phyloP scores from a whole-genome alignment of 2,329 filamentous ascomycete species.

The Dactylellina haptotyla region DNA sequence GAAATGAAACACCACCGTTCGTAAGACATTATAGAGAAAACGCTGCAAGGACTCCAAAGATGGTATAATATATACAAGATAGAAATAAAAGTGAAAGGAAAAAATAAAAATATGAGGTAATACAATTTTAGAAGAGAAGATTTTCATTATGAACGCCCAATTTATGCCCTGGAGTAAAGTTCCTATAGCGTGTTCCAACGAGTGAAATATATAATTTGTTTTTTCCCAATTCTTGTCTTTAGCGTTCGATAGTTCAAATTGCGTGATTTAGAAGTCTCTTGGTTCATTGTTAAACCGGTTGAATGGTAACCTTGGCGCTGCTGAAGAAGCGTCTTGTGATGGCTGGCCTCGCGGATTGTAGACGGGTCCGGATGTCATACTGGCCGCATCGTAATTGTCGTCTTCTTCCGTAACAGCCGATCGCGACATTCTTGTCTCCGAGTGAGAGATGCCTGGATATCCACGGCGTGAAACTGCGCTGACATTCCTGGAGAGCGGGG shows the following conservation, averaged over 20 bases:
- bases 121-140: background rate
- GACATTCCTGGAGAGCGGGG: constrained; percentile 47
- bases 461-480: constrained; percentile 34
- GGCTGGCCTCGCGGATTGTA: constrained; percentile 16
- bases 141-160: constrained; percentile 1
- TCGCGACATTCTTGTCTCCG: constrained; percentile 18
- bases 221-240: background rate
- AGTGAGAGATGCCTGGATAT: constrained; percentile 40
- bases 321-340: constrained; percentile 26
- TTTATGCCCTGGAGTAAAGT: constrained; percentile 2
- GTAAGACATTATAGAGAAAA: constrained; percentile 24
- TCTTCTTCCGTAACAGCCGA: constrained; percentile 38
- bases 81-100: constrained; percentile 17
- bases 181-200: constrained; percentile 4
- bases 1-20: constrained; percentile 13
- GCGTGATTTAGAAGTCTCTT: constrained; percentile 19
- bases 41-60: background rate
- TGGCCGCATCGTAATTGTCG: constrained; percentile 39
- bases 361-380: constrained; percentile 36
- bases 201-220: constrained; percentile 12
- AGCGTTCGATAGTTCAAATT: background rate
- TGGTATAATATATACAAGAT: constrained; percentile 36
- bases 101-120: background rate
- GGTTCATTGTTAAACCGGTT: constrained; percentile 13
- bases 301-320: constrained; percentile 44